Conservation (phyloP, 2,329 filamentous ascomycete genomes). For the Gnomoniopsis smithogilvyi region DNA sequence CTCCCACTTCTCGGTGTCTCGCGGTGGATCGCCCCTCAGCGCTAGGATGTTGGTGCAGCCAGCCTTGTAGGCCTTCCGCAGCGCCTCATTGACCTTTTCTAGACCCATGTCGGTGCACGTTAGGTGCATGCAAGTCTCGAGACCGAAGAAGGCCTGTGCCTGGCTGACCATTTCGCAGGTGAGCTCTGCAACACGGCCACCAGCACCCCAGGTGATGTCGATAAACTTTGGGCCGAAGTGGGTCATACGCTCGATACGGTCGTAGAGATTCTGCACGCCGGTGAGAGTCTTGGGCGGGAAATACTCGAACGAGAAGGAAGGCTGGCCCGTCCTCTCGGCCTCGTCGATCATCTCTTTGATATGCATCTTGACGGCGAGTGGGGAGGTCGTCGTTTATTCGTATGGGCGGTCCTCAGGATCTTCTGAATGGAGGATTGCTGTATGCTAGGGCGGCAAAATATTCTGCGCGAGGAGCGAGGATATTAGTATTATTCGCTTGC, state of each 20-base stretch:
- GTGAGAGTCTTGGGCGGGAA: constrained; percentile 97
- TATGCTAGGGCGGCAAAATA: too few relatives aligned
- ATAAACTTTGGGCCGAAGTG: constrained; percentile 91
- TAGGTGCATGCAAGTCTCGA: constrained; percentile 98
- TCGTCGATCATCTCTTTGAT: constrained; percentile 87
- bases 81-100: constrained; percentile 84
- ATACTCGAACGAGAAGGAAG: constrained; percentile 98
- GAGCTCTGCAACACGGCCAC: constrained; percentile 83
- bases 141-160: constrained; percentile 88
- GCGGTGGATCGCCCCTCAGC: constrained; percentile 85
- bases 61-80: constrained; percentile 84
- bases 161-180: constrained; percentile 98
- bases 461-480: too few relatives aligned
- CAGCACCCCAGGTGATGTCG: constrained; percentile 97
- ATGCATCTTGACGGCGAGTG: constrained; percentile 66
- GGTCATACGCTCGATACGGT: constrained; percentile 99
- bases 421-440: neutral
- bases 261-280: constrained; percentile 98
- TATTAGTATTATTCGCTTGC: too few relatives aligned
- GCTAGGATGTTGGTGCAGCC: constrained; percentile 98
- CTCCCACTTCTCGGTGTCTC: constrained; percentile 92
- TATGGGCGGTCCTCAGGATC: neutral
- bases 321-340: constrained; percentile 72
- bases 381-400: neutral
- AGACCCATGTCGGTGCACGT: constrained; percentile 98